These are phyloP conservation scores for Isabelozyma pseudorhagii DNA, from an alignment of 805 yeast species.

Conservation along the genomic window DNA sequence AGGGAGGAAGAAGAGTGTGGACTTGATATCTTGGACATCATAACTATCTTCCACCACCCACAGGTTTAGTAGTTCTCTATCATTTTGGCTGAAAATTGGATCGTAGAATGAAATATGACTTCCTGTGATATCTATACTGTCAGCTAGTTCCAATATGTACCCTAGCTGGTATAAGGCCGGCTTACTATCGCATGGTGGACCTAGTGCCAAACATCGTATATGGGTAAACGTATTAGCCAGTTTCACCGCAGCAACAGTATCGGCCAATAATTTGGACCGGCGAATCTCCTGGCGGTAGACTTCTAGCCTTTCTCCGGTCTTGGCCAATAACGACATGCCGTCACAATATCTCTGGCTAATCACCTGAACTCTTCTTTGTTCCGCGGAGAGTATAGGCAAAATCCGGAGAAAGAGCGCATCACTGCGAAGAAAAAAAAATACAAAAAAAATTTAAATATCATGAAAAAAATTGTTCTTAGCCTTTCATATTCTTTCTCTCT, in stretches of 20 bases:
- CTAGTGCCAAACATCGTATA: constrained; percentile 71
- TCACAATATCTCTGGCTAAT: too few species aligned
- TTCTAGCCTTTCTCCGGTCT: neutral
- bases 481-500: neutral
- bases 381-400: neutral
- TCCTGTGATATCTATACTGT: constrained; percentile 10
- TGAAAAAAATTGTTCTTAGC: neutral
- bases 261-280: neutral
- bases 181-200: constrained; percentile 56
- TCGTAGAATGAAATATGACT: constrained; percentile 52
- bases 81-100: constrained; percentile 56
- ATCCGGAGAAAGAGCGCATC: neutral
- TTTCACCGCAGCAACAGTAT: neutral
- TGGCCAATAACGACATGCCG: too few species aligned
- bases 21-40: constrained; percentile 1
- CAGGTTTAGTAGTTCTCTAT: constrained; percentile 26
- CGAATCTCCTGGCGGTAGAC: neutral
- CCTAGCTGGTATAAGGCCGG: constrained; percentile 70
- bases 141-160: constrained; percentile 41
- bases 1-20: constrained; percentile 59
- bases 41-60: constrained; percentile 14
- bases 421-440: neutral
- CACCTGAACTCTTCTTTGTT: neutral
- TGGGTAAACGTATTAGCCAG: constrained; percentile 6
- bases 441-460: neutral